phyloP scores from a whole-genome alignment of 192 early-diverging fungal species.

The Mortierella alpina region DNA sequence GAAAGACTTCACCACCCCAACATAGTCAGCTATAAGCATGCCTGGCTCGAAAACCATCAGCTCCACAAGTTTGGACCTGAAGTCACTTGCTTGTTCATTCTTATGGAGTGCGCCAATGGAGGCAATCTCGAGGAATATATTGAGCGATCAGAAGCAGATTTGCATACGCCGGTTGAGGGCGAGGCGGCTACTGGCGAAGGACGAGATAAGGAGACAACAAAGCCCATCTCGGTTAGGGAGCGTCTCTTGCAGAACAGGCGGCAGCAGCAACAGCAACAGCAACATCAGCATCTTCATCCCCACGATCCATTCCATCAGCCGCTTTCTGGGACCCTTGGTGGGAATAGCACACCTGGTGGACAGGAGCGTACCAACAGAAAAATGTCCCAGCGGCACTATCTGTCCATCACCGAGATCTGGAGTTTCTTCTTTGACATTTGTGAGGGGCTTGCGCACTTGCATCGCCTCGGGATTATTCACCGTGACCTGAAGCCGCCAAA shows the following conservation, averaged over 20 bases:
- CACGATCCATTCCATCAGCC: too few species aligned
- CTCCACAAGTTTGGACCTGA: slow-evolving; percentile 82
- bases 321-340: too few species aligned
- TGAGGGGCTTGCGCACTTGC: slow-evolving; percentile 89
- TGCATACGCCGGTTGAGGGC: neutral
- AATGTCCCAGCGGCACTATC: slow-evolving; percentile 33
- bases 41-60: slow-evolving; percentile 91
- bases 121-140: slow-evolving; percentile 96
- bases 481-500: slow-evolving; percentile 96
- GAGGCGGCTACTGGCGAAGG: neutral
- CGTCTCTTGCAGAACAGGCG: slow-evolving; percentile 25
- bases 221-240: slow-evolving; percentile 23
- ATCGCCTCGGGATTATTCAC: slow-evolving; percentile 90
- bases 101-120: slow-evolving; percentile 96
- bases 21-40: slow-evolving; percentile 95
- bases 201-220: neutral
- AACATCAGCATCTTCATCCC: too few species aligned
- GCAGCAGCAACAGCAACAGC: slow-evolving; percentile 12
- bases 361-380: neutral
- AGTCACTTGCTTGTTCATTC: slow-evolving; percentile 93
- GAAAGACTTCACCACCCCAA: slow-evolving; percentile 92
- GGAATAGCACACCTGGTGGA: too few species aligned
- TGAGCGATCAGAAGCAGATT: slow-evolving; percentile 48
- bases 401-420: slow-evolving; percentile 81
- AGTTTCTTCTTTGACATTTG: slow-evolving; percentile 92